A percentile compares a stretch with the other conserved stretches of the same genome.
Evolutionary conservation across 768 basidiomycete species (phyloP).

Genomic region (Ramaria rubella): DNA sequence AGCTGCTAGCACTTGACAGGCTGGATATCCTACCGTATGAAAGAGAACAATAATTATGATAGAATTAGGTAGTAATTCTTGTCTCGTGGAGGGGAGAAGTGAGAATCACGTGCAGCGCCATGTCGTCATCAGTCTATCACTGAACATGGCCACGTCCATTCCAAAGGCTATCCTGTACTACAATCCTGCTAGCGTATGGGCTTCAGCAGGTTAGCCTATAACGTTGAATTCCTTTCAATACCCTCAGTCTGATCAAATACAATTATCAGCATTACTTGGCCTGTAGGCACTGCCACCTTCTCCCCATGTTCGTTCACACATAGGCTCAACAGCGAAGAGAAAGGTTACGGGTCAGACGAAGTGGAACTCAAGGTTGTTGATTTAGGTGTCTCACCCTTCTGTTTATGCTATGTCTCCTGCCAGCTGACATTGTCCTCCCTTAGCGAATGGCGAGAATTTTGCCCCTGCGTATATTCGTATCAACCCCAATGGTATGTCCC

Average conservation of each 20-base stretch:
- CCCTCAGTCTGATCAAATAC: not conserved
- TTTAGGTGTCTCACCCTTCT: slow-evolving; percentile 41
- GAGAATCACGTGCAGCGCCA: too few relatives aligned
- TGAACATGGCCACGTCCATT: slow-evolving; percentile 32
- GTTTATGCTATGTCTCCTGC: too few relatives aligned
- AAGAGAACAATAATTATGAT: too few relatives aligned
- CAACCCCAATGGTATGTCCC: slow-evolving; percentile 59
- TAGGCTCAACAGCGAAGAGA: slow-evolving; percentile 48
- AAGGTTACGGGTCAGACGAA: slow-evolving; percentile 79
- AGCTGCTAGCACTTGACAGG: too few relatives aligned
- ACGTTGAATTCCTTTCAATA: not conserved
- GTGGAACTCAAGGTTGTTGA: slow-evolving; percentile 64
- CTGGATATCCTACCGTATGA: too few relatives aligned
- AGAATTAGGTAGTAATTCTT: too few relatives aligned
- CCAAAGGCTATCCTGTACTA: slow-evolving; percentile 79
- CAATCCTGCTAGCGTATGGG: slow-evolving; percentile 55
- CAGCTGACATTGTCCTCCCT: too few relatives aligned
- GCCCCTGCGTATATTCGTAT: slow-evolving; percentile 67
- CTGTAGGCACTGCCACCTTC: slow-evolving; percentile 36
- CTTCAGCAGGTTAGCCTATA: slow-evolving; percentile 45
- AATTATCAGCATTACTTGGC: slow-evolving; percentile 43
- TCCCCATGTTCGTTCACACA: slow-evolving; percentile 7
- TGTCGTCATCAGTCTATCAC: not conserved
- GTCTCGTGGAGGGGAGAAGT: too few relatives aligned
- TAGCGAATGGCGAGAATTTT: slow-evolving; percentile 77